These are phyloP conservation scores for Cairneyella variabilis DNA, from an alignment of 495 filamentous ascomycete genomes.

Conservation along the genomic window DNA sequence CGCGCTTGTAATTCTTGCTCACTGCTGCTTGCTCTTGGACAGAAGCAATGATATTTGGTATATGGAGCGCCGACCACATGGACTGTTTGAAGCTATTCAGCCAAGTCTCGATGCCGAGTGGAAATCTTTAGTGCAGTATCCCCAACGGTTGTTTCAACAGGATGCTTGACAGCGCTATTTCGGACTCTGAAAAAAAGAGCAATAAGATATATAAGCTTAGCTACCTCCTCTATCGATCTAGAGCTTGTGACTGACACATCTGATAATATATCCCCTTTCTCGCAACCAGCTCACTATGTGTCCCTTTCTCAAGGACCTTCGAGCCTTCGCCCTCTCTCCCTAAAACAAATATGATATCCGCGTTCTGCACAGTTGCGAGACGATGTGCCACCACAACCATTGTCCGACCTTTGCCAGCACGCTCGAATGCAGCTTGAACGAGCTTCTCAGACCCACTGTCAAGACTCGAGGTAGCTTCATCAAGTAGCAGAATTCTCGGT, in stretches of 20 bases:
- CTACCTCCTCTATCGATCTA: too few species aligned
- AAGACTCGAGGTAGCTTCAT: slow-evolving; percentile 54
- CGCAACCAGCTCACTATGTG: slow-evolving; percentile 30
- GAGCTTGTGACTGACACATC: too few species aligned
- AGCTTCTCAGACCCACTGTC: slow-evolving; percentile 50
- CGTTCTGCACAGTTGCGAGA: slow-evolving; percentile 43
- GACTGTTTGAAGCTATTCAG: neutral
- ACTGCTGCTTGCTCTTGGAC: neutral
- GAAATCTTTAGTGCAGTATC: too few species aligned
- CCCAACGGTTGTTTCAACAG: too few species aligned
- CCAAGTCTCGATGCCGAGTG: neutral
- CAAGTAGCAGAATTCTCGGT: slow-evolving; percentile 54
- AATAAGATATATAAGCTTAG: too few species aligned
- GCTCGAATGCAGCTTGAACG: slow-evolving; percentile 62
- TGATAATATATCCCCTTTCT: neutral
- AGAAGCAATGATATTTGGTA: neutral
- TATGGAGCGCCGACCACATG: neutral
- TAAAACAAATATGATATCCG: slow-evolving; percentile 48
- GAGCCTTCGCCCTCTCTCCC: slow-evolving; percentile 33
- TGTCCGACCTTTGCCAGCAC: slow-evolving; percentile 53
- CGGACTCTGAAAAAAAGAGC: too few species aligned
- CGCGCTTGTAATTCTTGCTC: neutral
- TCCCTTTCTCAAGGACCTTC: slow-evolving; percentile 34
- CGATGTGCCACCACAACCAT: slow-evolving; percentile 66
- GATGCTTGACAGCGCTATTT: too few species aligned